These are phyloP conservation scores for Lepidium africanum DNA, from an alignment of 345 rosid genomes.

Conservation along the genomic window DNA sequence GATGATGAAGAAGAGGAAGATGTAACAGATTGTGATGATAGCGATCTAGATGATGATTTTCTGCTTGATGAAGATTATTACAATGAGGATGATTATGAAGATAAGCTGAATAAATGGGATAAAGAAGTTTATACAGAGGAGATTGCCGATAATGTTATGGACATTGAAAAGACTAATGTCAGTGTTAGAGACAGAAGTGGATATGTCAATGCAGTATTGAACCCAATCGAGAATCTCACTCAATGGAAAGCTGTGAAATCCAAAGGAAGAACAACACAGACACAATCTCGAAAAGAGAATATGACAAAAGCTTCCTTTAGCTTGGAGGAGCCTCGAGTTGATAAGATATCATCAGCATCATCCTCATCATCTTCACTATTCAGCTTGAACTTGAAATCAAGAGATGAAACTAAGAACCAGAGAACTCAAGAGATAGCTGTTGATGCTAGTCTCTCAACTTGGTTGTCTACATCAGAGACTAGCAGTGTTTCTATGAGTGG, in stretches of 20 bases:
- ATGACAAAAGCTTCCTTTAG: conserved; percentile 22
- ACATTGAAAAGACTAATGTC: conserved; percentile 23
- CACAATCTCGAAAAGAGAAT: conserved; percentile 57
- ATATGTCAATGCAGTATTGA: conserved; percentile 57
- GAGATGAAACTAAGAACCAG: conserved; percentile 34
- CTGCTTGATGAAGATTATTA: conserved; percentile 24
- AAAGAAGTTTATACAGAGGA: conserved; percentile 21
- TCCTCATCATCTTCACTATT: neutral
- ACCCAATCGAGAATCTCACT: conserved; percentile 81
- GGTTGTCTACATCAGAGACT: conserved; percentile 54
- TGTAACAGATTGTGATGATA: conserved; percentile 33
- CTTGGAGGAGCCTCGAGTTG: conserved; percentile 33
- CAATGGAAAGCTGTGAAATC: conserved; percentile 93
- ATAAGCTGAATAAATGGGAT: neutral
- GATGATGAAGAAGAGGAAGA: conserved; percentile 56
- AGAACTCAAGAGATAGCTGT: conserved; percentile 49
- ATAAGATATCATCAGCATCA: conserved; percentile 25
- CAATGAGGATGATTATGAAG: conserved; percentile 19
- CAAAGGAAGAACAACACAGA: conserved; percentile 32
- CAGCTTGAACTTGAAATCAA: conserved; percentile 37
- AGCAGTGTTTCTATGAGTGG: conserved; percentile 18
- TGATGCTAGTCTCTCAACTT: conserved; percentile 89
- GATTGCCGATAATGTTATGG: conserved; percentile 25
- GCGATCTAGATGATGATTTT: conserved; percentile 32
- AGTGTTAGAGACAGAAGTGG: conserved; percentile 50